Percentiles rank a stretch among this genome's conserved stretches.
These are phyloP conservation scores for Dothistroma septosporum DNA, from an alignment of 2,329 filamentous ascomycete genomes.

Conservation along the genomic window DNA sequence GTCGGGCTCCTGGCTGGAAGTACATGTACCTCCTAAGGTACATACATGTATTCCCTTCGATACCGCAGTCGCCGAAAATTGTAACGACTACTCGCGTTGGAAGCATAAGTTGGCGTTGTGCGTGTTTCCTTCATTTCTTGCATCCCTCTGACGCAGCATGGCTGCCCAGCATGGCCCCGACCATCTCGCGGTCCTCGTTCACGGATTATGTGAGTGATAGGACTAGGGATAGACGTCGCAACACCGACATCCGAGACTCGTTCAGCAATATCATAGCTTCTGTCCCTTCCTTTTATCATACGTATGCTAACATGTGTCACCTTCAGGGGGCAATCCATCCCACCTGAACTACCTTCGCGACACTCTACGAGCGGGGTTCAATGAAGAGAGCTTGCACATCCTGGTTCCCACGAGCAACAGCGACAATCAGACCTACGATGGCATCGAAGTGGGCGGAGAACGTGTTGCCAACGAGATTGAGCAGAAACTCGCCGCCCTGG, in stretches of 20 bases:
- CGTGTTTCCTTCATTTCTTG: constrained; percentile 3
- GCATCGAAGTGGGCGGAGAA: constrained; percentile 66
- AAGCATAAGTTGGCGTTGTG: constrained; percentile 11
- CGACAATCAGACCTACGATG: constrained; percentile 65
- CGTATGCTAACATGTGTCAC: too few species aligned
- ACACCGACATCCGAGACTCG: constrained; percentile 37
- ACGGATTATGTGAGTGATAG: constrained; percentile 52
- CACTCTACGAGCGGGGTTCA: constrained; percentile 57
- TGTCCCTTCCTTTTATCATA: too few species aligned
- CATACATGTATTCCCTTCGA: not conserved
- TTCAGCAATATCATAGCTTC: too few species aligned
- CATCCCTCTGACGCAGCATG: constrained; percentile 9
- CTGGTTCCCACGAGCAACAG: constrained; percentile 69
- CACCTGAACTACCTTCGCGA: constrained; percentile 68
- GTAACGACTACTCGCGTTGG: not conserved
- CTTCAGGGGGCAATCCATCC: constrained; percentile 70
- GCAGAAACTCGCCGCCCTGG: constrained; percentile 51
- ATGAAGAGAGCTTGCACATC: constrained; percentile 63
- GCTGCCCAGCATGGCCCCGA: constrained; percentile 37
- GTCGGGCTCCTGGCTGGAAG: not conserved
- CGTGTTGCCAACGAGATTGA: constrained; percentile 62
- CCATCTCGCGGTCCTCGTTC: constrained; percentile 73
- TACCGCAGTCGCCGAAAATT: not conserved
- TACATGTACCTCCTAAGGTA: not conserved
- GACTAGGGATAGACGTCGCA: not conserved